Conservation (phyloP, 1,284 basidiomycete species). For the Clitocybe nebularis region DNA sequence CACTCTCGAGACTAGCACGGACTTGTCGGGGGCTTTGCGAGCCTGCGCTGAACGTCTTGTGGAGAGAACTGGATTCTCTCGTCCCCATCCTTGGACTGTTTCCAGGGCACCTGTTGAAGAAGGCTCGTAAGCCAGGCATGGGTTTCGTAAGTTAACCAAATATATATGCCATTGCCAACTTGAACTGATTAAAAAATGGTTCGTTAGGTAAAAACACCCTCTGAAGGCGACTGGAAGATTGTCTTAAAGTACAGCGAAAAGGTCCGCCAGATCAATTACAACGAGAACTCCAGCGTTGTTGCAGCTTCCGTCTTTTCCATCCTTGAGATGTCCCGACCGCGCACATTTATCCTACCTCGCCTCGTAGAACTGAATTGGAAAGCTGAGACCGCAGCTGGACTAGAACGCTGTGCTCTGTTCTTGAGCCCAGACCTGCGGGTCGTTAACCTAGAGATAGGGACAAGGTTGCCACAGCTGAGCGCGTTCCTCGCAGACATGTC, state of each 20-base stretch:
- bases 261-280: slow-evolving; percentile 63
- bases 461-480: slow-evolving; percentile 52
- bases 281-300: slow-evolving; percentile 60
- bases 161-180: slow-evolving; percentile 9
- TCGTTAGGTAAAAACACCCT: slow-evolving; percentile 53
- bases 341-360: slow-evolving; percentile 61
- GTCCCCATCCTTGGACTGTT: slow-evolving; percentile 68
- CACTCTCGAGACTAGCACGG: slow-evolving; percentile 62
- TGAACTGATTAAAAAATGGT: slow-evolving; percentile 5
- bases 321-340: slow-evolving; percentile 58
- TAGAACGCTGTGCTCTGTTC: slow-evolving; percentile 63
- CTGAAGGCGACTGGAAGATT: slow-evolving; percentile 61
- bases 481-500: slow-evolving; percentile 61
- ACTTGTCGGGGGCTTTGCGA: slow-evolving; percentile 70
- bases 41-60: slow-evolving; percentile 67
- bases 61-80: slow-evolving; percentile 74
- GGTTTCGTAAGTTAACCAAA: slow-evolving; percentile 57
- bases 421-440: slow-evolving; percentile 55
- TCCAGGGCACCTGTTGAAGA: slow-evolving; percentile 61
- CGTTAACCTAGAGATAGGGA: slow-evolving; percentile 58
- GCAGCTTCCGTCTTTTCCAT: slow-evolving; percentile 61
- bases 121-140: slow-evolving; percentile 62
- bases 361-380: slow-evolving; percentile 68
- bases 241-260: slow-evolving; percentile 62
- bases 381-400: slow-evolving; percentile 56